These are phyloP conservation scores for Gossypium gossypioides DNA, from an alignment of 441 rosid species.

Conservation along the genomic window DNA sequence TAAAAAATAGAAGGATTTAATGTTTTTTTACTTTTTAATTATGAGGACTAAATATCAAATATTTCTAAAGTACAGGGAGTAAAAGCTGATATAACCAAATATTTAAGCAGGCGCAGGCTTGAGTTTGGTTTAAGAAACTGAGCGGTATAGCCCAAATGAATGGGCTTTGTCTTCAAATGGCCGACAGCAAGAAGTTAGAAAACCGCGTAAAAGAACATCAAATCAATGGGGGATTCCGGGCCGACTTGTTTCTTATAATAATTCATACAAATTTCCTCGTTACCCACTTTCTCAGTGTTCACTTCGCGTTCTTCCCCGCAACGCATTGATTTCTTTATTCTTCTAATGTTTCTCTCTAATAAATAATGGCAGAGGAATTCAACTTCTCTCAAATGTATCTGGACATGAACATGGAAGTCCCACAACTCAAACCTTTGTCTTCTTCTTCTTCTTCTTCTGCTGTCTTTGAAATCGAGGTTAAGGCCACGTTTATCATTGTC, in stretches of 20 bases:
- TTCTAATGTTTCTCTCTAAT: neutral
- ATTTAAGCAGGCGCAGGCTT: neutral
- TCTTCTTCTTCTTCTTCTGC: neutral
- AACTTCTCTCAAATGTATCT: neutral
- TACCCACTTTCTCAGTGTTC: neutral
- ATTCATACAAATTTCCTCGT: neutral
- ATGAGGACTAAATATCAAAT: too few species aligned
- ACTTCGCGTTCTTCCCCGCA: neutral
- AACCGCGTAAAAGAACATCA: neutral
- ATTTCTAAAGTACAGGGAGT: too few species aligned
- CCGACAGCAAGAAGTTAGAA: neutral
- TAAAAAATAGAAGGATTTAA: too few species aligned
- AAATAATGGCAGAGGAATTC: neutral
- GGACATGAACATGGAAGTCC: neutral
- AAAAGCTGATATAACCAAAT: too few species aligned
- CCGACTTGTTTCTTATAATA: neutral
- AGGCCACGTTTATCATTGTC: neutral
- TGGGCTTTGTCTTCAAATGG: neutral
- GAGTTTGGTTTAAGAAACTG: neutral
- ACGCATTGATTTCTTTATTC: neutral
- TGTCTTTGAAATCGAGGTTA: conserved; percentile 6
- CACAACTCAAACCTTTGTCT: neutral
- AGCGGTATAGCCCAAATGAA: neutral
- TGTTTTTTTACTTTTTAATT: too few species aligned
- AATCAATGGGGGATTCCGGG: too few species aligned